Evolutionary conservation across 352 stramenopile species (phyloP), one percentile per base, ranked within the genome.

Genomic region (Halophytophthora batemanensis): DNA sequence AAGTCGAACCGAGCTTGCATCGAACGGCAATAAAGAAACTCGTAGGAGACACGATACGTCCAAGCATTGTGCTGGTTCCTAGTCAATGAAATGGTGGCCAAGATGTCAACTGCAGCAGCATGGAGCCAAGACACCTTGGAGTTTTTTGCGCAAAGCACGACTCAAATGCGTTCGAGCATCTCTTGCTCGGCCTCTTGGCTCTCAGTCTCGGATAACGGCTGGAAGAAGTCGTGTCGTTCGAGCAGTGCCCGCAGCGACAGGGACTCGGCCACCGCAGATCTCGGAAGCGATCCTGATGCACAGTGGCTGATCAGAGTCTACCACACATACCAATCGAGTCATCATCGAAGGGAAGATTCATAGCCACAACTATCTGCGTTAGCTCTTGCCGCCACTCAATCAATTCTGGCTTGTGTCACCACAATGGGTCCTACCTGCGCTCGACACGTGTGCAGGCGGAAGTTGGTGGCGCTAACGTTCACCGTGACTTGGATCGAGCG

Each of bases 181-280:
- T 63, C 49, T 22, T 37, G 41, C 37, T 63, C 49, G 2, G 23
- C 41, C 39, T 63, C 35, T 36, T 45, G 55, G 17, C 48, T 53
- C 22, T 59, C 49, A 21, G 37, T 14, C 31, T 56, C 53, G 13
- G 58, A 52, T 6, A 59, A 40, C 6, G 51, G 40, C 25, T 53
- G 43, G 41, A 66, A 66, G 21, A 42, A 57, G 35, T 56, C 51
- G 22, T 66, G 50, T 12, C 56, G 55, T n/a, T 57, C 23, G 12
- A 66, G 37, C 11, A 66, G 36, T 22, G 48, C 11, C 15, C 51
- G 45, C 37, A 45, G 25, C n/a, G 29, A 48, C n/a, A 21, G 23
- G 6, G 12, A 25, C 7, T 3, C 12, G 18, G 34, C 17, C 6
- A 19, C n/a, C n/a, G 18, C 11, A 46, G 43, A 52, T 6, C 8